Base-by-base conservation (phyloP, 2,329 filamentous ascomycete genomes). In the Colletotrichum tropicale region DNA sequence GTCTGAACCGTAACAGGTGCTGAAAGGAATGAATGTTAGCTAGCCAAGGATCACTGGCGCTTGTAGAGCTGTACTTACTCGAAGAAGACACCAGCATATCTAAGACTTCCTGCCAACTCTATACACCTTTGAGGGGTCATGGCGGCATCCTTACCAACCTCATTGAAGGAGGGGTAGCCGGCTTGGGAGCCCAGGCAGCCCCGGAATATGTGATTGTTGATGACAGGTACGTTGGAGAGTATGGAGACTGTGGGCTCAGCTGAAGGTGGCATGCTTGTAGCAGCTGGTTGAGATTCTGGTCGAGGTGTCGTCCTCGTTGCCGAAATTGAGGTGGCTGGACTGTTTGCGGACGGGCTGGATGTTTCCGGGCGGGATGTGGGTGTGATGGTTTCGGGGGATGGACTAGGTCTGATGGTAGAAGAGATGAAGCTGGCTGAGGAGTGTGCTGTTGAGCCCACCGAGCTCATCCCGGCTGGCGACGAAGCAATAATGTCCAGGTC, bases 101-200 rank as follows among this genome's bases (percentile, higher is more conserved):
- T 62, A 12, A 26, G 30, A 5, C 28, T 30, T 36, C 30, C n/a
- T 8, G 9, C 13, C 28, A 62, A 13, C 3, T 26, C 1, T 12
- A 62, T 15, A 2, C 60, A 62, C 7, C 8, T 62, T 62, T 62
- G 60, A 62, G 60, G 60, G 0, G 60, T 62, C 60, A 62, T 62
- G 6, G 60, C 60, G 26, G 28, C 30, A 24, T 62, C 60, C 0
- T 30, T 62, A 2, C 30, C 60, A 15, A 62, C 18, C 18, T 62
- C 60, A n/a, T 18, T 30, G 30, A 62, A 62, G 5, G 28, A 30
- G 1, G 60, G 60, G 28, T 62, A 62, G 18, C 60, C 30, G 7
- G 60, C 60, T 34, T 28, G 60, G n/a, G 60, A 62, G 8, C 60
- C 60, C 30, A 62, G 36, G 28, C 60, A 62, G n/a, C 60, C 60